Base-by-base conservation (phyloP, 768 basidiomycete species). In the Amanita inopinata region DNA sequence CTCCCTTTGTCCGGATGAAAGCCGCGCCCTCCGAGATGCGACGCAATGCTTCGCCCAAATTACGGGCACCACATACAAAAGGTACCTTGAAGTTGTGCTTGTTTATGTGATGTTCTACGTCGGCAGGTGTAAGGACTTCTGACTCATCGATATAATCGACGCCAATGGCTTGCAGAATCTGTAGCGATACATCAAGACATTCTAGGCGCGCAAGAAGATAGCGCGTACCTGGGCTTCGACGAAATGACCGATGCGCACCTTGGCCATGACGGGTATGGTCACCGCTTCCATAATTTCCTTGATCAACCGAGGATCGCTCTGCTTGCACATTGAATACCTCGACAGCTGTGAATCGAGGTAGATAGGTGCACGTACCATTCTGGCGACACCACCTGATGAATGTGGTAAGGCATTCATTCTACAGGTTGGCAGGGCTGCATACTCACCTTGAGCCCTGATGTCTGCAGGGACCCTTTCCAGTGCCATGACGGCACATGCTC, bases 401-500 rank as follows among this genome's bases (percentile, higher is more conserved):
- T 37, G 31, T 5, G 41, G 25, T 30, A 7, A 37, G 20, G n/a
- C 7, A 15, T 18, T 24, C 2, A 12, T 24, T 38, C 20, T 8
- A 5, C 11, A 27, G 4, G 12, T 11, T n/a, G 8, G 18, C n/a
- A 30, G n/a, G 33, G 27, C 9, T 8, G 17, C 22, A 11, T 23
- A 25, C 30, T 36, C 22, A 69, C 68, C 94, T 58, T 88, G 70
- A 12, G 73, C 73, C 47, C 94, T 76, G 56, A 99, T 98, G 57
- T 97, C 91, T 9, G 93, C 92, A 7, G 94, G 94, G 2, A 99
- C 89, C 45, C 92, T 73, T 62, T 96, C 90, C 23, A 93, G 74
- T 3, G 90, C 90, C 94, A 99, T 98, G 49, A 99, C 94, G 46
- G 94, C 94, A 58, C 89, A 91, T 5, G 94, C 94, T 34, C 94